Conservation (phyloP, 78 protist species). For the Dictyostelium brefeldianum region DNA sequence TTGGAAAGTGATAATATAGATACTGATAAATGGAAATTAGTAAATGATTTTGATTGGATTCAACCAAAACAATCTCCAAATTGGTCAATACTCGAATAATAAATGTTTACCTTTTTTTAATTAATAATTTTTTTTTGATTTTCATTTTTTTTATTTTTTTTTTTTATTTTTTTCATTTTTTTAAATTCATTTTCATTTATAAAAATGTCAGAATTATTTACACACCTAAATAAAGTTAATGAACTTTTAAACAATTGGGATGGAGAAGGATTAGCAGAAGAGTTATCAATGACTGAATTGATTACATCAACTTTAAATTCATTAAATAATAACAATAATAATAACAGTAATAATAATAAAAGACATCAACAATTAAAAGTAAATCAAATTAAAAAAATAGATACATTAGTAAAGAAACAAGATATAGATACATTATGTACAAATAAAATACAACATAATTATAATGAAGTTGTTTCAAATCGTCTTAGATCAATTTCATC, state of each 20-base stretch:
- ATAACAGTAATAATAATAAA: neutral
- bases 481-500: slow-evolving; percentile 27
- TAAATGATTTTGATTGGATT: slow-evolving; percentile 76
- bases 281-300: slow-evolving; percentile 31
- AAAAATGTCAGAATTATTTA: slow-evolving; percentile 2
- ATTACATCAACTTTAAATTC: neutral
- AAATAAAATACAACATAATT: slow-evolving; percentile 33
- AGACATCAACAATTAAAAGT: slow-evolving; percentile 2
- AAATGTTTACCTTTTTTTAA: neutral
- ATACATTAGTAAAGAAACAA: neutral
- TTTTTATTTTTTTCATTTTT: too few species aligned
- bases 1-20: neutral
- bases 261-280: slow-evolving; percentile 27
- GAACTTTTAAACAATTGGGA: slow-evolving; percentile 30
- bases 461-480: slow-evolving; percentile 9
- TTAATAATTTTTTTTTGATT: too few species aligned
- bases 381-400: slow-evolving; percentile 20
- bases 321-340: neutral
- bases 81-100: slow-evolving; percentile 15
- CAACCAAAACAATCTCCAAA: slow-evolving; percentile 70
- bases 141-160: too few species aligned
- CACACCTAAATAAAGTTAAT: slow-evolving; percentile 21
- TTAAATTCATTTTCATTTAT: neutral
- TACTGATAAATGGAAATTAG: slow-evolving; percentile 32
- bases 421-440: slow-evolving; percentile 9